Evolutionary conservation across 2,329 filamentous ascomycete species (phyloP).

Genomic region (Huntiella bhutanensis): DNA sequence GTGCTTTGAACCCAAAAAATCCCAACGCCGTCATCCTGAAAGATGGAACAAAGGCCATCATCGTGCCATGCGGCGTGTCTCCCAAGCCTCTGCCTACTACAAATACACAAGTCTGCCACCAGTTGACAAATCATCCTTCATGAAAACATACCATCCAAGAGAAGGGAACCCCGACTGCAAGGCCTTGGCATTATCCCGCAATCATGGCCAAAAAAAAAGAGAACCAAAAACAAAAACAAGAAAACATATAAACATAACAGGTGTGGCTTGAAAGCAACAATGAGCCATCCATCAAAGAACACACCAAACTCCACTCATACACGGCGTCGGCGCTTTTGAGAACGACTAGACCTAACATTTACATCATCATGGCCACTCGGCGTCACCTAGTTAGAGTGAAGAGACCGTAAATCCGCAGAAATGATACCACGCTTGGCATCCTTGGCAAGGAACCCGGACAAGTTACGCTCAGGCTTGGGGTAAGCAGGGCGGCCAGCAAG

Average conservation of each 20-base stretch:
- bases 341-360: background rate
- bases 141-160: too few relatives aligned
- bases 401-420: constrained; percentile 6
- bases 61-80: too few relatives aligned
- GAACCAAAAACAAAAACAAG: constrained; percentile 1
- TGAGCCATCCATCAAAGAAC: background rate
- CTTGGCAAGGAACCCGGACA: constrained; percentile 37
- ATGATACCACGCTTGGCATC: constrained; percentile 36
- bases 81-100: background rate
- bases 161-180: too few relatives aligned
- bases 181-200: background rate
- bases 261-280: background rate
- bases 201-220: background rate
- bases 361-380: background rate
- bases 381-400: constrained; percentile 9
- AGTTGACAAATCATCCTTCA: too few relatives aligned
- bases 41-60: too few relatives aligned
- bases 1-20: too few relatives aligned
- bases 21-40: too few relatives aligned
- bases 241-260: background rate
- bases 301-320: too few relatives aligned
- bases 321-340: background rate
- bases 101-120: background rate
- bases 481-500: constrained; percentile 52
- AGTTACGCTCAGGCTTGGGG: constrained; percentile 27